These are phyloP conservation scores for Alternaria sp. DNA, from an alignment of 2,329 filamentous ascomycete species.

Conservation along the genomic window DNA sequence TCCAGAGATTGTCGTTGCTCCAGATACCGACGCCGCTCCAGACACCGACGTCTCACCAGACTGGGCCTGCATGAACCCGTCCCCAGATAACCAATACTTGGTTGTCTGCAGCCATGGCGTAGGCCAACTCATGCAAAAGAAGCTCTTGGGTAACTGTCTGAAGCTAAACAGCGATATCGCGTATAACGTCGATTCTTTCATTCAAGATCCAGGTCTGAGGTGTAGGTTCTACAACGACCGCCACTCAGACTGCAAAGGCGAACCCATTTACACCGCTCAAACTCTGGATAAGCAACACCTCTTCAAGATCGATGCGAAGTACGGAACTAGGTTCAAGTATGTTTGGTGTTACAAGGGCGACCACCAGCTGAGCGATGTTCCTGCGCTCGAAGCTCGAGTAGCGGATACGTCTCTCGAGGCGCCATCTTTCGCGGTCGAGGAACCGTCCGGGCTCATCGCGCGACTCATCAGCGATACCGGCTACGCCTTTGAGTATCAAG, in stretches of 20 bases:
- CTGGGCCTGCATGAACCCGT: not conserved
- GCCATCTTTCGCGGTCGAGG: not conserved
- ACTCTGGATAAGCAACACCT: not conserved
- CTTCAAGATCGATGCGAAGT: not conserved
- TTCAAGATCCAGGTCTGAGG: not conserved
- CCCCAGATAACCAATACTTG: not conserved
- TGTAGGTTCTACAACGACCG: not conserved
- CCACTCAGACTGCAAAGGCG: not conserved
- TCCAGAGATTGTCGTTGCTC: fast-evolving
- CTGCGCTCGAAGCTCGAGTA: not conserved
- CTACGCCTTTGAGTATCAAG: not conserved
- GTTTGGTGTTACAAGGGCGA: not conserved
- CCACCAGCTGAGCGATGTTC: not conserved
- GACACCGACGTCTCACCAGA: not conserved
- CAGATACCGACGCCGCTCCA: not conserved
- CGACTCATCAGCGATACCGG: not conserved
- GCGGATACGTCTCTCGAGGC: not conserved
- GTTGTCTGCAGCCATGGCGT: not conserved
- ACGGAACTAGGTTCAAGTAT: not conserved
- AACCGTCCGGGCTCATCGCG: not conserved
- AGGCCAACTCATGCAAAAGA: not conserved
- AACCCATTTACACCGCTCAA: not conserved
- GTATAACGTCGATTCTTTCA: not conserved
- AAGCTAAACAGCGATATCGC: not conserved
- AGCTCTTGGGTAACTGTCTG: not conserved